Conservation (phyloP, 2,329 filamentous ascomycete genomes). For the Botrytis aclada region DNA sequence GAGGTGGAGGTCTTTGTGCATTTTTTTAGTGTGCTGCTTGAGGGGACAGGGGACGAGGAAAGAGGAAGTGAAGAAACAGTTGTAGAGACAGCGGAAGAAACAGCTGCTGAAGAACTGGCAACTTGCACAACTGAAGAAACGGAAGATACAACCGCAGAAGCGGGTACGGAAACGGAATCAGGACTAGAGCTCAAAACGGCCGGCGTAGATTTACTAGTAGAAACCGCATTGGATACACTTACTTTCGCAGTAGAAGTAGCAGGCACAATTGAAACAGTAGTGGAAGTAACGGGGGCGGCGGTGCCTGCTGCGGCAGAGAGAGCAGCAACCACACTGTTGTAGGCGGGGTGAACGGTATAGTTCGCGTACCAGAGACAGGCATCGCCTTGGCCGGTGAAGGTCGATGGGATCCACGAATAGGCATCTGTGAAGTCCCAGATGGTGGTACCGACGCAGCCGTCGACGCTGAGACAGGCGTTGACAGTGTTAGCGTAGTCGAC, state of each 20-base stretch:
- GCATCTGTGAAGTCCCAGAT: constrained; percentile 37
- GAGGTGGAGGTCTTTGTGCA: neutral
- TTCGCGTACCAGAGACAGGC: constrained; percentile 45
- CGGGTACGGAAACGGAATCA: neutral
- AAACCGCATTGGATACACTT: neutral
- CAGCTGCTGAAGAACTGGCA: neutral
- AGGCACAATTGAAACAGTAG: neutral
- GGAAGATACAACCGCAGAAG: neutral
- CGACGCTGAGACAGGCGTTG: constrained; percentile 28
- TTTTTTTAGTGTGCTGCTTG: neutral
- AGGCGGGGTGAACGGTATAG: constrained; percentile 45
- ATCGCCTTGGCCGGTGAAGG: constrained; percentile 43
- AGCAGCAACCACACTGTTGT: constrained; percentile 40
- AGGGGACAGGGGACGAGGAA: neutral
- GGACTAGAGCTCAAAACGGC: neutral
- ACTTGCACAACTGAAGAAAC: neutral
- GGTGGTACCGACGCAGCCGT: constrained; percentile 34
- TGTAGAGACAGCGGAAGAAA: neutral
- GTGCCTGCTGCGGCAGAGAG: constrained; percentile 26
- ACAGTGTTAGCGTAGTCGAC: constrained; percentile 44
- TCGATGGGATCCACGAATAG: constrained; percentile 43
- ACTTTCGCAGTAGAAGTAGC: neutral
- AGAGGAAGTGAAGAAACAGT: neutral
- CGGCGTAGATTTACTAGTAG: neutral
- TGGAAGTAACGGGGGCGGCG: neutral